Conservation (phyloP, 768 basidiomycete genomes). For the Sporobolomyces pararoseus region DNA sequence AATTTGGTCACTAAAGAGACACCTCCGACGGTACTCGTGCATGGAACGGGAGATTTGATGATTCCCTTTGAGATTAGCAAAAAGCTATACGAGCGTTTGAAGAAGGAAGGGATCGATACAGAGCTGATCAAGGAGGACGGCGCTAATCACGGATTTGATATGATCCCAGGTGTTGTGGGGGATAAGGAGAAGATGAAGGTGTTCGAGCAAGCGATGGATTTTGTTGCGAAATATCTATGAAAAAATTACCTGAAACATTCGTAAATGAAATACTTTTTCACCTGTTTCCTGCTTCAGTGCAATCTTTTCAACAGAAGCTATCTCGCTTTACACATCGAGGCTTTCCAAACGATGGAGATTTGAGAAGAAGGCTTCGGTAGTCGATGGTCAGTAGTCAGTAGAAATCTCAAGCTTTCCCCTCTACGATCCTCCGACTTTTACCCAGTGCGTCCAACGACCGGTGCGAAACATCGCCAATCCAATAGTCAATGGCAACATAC, state of each 20-base stretch:
- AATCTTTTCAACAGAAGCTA: no score
- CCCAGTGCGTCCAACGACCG: no score
- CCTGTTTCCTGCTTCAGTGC: no score
- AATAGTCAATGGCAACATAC: no score
- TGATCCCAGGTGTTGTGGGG: slow-evolving; percentile 16
- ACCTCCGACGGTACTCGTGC: slow-evolving; percentile 35
- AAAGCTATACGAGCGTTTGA: slow-evolving; percentile 13
- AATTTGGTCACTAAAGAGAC: not conserved
- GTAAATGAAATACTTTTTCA: no score
- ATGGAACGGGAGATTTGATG: slow-evolving; percentile 33
- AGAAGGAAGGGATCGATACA: slow-evolving; percentile 13
- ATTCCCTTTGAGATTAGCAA: slow-evolving; percentile 16
- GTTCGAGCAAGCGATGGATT: slow-evolving; percentile 27
- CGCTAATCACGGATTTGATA: slow-evolving; percentile 38
- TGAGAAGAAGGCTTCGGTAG: no score
- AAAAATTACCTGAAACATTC: not conserved
- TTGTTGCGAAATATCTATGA: slow-evolving; percentile 27
- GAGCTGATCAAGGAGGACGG: slow-evolving; percentile 18
- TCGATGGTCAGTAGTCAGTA: no score
- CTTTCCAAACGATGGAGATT: no score
- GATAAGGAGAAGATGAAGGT: slow-evolving; percentile 9
- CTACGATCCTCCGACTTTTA: no score
- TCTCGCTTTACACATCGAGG: no score
- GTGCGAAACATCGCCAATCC: no score
- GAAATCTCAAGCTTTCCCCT: no score